Percentiles rank a stretch among this genome's conserved stretches.
phyloP scores from a whole-genome alignment of 2,329 filamentous ascomycete species.

The Fusarium pseudocircinatum region DNA sequence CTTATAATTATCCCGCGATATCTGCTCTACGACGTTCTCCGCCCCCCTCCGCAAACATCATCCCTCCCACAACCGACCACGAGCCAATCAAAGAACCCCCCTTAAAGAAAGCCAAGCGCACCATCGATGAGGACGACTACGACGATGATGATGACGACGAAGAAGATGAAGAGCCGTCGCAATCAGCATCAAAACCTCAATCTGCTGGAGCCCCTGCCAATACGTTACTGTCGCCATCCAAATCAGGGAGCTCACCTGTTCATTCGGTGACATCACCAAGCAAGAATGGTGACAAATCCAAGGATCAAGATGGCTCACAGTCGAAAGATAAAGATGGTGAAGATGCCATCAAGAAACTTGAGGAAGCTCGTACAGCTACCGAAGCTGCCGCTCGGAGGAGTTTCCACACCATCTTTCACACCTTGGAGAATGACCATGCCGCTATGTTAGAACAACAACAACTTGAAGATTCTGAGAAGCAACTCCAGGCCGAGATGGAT shows the following conservation, averaged over 20 bases:
- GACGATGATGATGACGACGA: slow-evolving; percentile 84
- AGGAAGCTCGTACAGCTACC: slow-evolving; percentile 89
- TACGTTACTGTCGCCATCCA: slow-evolving; percentile 73
- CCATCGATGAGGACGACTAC: slow-evolving; percentile 87
- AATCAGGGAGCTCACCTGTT: slow-evolving; percentile 73
- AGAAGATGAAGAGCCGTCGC: slow-evolving; percentile 66
- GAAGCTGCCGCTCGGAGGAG: slow-evolving; percentile 89
- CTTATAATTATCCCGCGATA: slow-evolving; percentile 62
- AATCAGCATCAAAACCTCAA: slow-evolving; percentile 63
- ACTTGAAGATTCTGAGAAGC: slow-evolving; percentile 94
- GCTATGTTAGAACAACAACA: slow-evolving; percentile 98
- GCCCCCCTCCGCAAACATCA: slow-evolving; percentile 52
- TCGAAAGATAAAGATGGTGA: slow-evolving; percentile 76
- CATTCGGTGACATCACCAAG: slow-evolving; percentile 70
- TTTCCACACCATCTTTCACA: slow-evolving; percentile 95
- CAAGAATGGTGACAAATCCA: slow-evolving; percentile 64
- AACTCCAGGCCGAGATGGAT: slow-evolving; percentile 95
- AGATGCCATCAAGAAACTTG: slow-evolving; percentile 90
- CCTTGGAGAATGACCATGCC: slow-evolving; percentile 91
- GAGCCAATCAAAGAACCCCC: slow-evolving; percentile 68
- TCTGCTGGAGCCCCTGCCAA: slow-evolving; percentile 62
- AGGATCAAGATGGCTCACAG: slow-evolving; percentile 58
- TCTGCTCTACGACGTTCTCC: slow-evolving; percentile 61
- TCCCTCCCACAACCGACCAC: slow-evolving; percentile 68
- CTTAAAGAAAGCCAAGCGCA: slow-evolving; percentile 77